phyloP scores from a whole-genome alignment of 73 alveolate genomes.

The Halteria grandinella region DNA sequence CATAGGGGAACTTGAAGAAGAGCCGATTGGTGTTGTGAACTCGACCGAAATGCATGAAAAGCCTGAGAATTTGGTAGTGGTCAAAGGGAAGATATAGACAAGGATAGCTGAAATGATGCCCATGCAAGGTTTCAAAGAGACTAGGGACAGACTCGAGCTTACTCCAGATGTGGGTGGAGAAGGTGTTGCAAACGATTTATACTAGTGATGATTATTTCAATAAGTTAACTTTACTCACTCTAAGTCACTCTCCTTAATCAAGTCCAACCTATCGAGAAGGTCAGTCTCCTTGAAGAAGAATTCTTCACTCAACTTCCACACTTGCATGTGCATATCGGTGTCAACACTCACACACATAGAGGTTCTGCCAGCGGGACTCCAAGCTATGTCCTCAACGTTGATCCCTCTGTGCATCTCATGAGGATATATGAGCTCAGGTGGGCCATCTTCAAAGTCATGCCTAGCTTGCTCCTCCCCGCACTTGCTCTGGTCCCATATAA shows the following conservation, averaged over 20 bases:
- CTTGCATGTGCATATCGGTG: background rate
- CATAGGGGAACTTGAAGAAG: no score
- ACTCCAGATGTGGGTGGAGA: no score
- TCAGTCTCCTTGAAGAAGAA: background rate
- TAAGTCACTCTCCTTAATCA: background rate
- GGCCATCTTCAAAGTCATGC: conserved; percentile 50
- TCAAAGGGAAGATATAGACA: no score
- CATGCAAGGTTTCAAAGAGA: no score
- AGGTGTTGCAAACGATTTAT: no score
- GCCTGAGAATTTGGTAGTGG: no score
- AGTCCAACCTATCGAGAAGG: background rate
- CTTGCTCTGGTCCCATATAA: conserved; percentile 43
- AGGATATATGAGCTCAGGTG: conserved; percentile 47
- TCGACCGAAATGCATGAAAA: no score
- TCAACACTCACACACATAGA: background rate
- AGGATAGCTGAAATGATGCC: no score
- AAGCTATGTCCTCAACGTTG: conserved; percentile 38
- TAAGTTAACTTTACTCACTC: no score
- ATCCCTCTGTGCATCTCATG: conserved; percentile 5
- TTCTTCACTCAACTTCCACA: conserved; percentile 48
- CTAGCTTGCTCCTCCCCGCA: conserved; percentile 50
- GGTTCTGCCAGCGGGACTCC: conserved; percentile 22
- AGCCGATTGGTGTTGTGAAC: no score
- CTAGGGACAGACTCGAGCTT: no score
- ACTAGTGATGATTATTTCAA: no score